Evolutionary conservation across 805 yeast species (phyloP).

Genomic region (Aciculoconidium aculeatum): DNA sequence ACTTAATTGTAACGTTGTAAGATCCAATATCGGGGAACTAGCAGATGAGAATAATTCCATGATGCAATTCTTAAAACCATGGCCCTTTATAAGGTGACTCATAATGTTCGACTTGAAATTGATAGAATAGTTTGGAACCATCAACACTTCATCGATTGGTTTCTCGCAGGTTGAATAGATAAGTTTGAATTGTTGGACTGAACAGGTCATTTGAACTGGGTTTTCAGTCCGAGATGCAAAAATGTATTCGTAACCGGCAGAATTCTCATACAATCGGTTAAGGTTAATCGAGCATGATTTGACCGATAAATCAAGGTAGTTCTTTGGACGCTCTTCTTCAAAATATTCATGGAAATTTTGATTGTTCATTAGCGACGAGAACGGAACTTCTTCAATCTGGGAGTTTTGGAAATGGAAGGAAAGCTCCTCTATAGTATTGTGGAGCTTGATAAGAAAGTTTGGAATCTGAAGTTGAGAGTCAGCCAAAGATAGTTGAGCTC

Average conservation of each 20-base stretch:
- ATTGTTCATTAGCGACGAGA: constrained; percentile 19
- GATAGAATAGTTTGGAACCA: constrained; percentile 29
- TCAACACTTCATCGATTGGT: constrained; percentile 23
- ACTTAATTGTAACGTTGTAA: constrained; percentile 27
- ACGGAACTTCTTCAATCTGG: constrained; percentile 24
- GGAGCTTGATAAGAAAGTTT: constrained; percentile 15
- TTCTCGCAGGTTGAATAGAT: constrained; percentile 14
- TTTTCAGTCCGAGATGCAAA: constrained; percentile 25
- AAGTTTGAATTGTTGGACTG: constrained; percentile 27
- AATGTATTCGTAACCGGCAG: constrained; percentile 37
- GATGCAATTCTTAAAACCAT: constrained; percentile 32
- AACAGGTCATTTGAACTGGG: constrained; percentile 29
- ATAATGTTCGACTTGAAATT: constrained; percentile 32
- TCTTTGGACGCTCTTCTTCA: constrained; percentile 12
- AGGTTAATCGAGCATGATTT: constrained; percentile 24
- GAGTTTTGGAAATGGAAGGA: constrained; percentile 24
- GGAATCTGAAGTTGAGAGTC: no score
- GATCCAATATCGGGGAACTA: constrained; percentile 34
- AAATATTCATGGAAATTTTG: constrained; percentile 19
- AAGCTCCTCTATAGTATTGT: constrained; percentile 18
- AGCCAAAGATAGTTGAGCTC: no score
- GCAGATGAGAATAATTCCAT: constrained; percentile 33
- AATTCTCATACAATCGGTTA: constrained; percentile 14
- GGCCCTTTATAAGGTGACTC: constrained; percentile 26
- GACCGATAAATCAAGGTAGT: constrained; percentile 19